Percentiles rank a stretch among this genome's conserved stretches.
phyloP scores from a whole-genome alignment of 139 green algal genomes.

The Micractinium sp. region DNA sequence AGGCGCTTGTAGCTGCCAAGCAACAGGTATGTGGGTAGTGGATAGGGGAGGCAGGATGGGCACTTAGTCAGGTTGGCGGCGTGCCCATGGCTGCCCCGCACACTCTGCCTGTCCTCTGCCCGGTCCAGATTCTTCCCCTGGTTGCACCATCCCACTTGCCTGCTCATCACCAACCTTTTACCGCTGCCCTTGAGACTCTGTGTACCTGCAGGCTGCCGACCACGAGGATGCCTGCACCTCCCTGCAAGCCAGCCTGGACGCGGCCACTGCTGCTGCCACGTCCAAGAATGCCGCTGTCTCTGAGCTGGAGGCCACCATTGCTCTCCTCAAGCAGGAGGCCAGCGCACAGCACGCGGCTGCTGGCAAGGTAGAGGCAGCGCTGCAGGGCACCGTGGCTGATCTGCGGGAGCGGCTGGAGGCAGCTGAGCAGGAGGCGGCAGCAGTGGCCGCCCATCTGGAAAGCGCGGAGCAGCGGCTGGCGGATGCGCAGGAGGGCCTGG shows the following conservation, averaged over 20 bases:
- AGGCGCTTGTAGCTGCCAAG: background rate
- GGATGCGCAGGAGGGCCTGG: constrained; percentile 17
- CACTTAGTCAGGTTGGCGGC: no score
- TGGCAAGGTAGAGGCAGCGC: background rate
- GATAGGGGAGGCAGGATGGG: no score
- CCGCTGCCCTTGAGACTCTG: background rate
- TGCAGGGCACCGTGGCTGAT: background rate
- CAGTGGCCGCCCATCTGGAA: background rate
- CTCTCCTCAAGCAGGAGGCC: background rate
- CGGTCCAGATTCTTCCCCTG: background rate
- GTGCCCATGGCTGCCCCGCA: no score
- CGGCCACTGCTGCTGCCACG: background rate
- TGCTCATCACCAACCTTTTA: background rate
- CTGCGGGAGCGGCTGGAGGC: background rate
- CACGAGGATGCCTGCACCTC: background rate
- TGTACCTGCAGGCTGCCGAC: background rate
- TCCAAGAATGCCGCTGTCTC: background rate
- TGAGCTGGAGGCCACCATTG: background rate
- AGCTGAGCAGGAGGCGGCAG: background rate
- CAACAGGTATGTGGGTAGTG: background rate
- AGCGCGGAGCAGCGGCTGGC: constrained; percentile 4
- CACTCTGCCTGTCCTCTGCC: background rate
- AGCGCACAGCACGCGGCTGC: background rate
- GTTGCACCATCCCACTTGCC: background rate
- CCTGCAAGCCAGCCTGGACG: constrained; percentile 1